phyloP scores from a whole-genome alignment of 257 asterid species.

The Petrea volubilis region DNA sequence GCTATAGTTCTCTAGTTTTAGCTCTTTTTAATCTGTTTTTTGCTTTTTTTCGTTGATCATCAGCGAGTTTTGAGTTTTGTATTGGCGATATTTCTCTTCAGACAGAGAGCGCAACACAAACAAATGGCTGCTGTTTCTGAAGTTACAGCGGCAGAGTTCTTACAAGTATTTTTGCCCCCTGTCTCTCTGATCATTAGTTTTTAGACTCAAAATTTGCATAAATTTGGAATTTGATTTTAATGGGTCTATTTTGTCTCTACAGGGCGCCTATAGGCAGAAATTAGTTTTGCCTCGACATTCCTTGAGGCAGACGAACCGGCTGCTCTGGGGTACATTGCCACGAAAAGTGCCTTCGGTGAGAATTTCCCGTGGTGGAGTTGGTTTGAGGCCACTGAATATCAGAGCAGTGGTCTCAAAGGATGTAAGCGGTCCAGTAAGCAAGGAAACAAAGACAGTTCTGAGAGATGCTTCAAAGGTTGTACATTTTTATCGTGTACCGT shows the following conservation, averaged over 20 bases:
- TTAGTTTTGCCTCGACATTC: slow-evolving; percentile 42
- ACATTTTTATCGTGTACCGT: slow-evolving; percentile 68
- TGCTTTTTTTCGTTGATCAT: background rate
- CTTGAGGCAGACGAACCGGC: slow-evolving; percentile 36
- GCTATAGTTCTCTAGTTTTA: background rate
- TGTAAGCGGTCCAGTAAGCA: slow-evolving; percentile 31
- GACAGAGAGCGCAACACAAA: slow-evolving; percentile 3
- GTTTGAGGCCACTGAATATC: slow-evolving; percentile 30
- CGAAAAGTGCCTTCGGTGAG: slow-evolving; percentile 18
- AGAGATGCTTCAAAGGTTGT: slow-evolving; percentile 45
- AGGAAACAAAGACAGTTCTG: slow-evolving; percentile 22
- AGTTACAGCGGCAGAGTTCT: slow-evolving; percentile 61
- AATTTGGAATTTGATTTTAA: background rate
- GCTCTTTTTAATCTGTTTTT: background rate
- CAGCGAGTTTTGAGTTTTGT: background rate
- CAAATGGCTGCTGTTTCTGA: slow-evolving; percentile 66
- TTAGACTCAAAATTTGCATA: background rate
- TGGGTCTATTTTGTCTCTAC: slow-evolving; percentile 13
- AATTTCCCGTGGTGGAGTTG: slow-evolving; percentile 25
- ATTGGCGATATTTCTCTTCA: slow-evolving; percentile 4
- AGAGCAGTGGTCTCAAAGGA: slow-evolving; percentile 57
- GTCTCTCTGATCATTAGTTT: background rate
- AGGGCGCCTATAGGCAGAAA: slow-evolving; percentile 61
- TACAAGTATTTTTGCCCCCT: slow-evolving; percentile 41
- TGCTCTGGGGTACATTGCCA: slow-evolving; percentile 57